phyloP scores from a whole-genome alignment of 2,329 filamentous ascomycete genomes.

The Xylariaceae sp. region DNA sequence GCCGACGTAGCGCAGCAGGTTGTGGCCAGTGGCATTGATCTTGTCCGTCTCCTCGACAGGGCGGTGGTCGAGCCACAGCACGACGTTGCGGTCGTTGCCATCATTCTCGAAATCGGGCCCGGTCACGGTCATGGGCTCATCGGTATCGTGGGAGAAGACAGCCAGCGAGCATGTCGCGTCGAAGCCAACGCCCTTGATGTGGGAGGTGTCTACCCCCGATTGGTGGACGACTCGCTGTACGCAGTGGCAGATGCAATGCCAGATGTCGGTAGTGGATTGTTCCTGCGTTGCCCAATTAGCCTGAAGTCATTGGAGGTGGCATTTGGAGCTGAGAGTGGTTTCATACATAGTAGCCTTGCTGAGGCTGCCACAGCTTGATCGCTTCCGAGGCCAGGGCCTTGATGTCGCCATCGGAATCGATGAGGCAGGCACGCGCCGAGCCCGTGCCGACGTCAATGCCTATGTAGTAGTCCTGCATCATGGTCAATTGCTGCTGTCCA shows the following conservation, averaged over 20 bases:
- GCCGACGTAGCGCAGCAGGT: conserved; percentile 89
- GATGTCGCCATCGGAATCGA: conserved; percentile 87
- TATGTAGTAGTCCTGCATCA: conserved; percentile 53
- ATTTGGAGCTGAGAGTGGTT: conserved; percentile 1
- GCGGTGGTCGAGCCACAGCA: conserved; percentile 95
- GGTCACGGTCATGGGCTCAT: conserved; percentile 86
- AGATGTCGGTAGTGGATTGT: conserved; percentile 97
- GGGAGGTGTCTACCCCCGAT: conserved; percentile 66
- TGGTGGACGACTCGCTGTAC: conserved; percentile 77
- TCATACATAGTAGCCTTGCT: conserved; percentile 65
- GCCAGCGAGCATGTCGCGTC: conserved; percentile 97
- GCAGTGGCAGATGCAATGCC: conserved; percentile 86
- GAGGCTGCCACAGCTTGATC: conserved; percentile 73
- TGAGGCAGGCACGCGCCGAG: conserved; percentile 90
- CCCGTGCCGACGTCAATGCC: conserved; percentile 96
- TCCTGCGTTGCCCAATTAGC: conserved; percentile 44
- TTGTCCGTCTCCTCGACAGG: conserved; percentile 83
- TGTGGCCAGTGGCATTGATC: conserved; percentile 90
- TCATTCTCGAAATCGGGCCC: conserved; percentile 76
- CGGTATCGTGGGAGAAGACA: conserved; percentile 81
- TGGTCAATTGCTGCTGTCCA: conserved; percentile 14
- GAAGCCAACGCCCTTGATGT: conserved; percentile 87
- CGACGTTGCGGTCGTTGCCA: conserved; percentile 84
- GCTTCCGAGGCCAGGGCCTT: conserved; percentile 64
- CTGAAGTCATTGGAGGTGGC: conserved; percentile 2